Evolutionary conservation across 2,329 filamentous ascomycete species (phyloP).

Genomic region (Arthrobotrys megalospora): DNA sequence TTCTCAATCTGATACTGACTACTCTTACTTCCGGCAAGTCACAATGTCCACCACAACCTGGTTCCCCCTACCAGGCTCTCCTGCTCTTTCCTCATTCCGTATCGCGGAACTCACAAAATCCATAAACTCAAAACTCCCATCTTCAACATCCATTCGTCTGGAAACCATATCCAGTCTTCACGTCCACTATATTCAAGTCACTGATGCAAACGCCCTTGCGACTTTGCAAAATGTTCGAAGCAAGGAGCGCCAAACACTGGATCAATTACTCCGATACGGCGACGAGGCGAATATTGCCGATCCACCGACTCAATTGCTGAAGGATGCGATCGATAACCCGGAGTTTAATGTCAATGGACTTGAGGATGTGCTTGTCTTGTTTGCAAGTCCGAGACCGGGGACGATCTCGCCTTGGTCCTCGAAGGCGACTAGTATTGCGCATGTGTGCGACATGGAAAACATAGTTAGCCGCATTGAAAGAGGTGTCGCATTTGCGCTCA

Average conservation of each 20-base stretch:
- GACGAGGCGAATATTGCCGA: constrained; percentile 69
- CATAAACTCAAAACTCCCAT: constrained; percentile 68
- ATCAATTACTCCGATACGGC: constrained; percentile 76
- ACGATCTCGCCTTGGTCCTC: constrained; percentile 97
- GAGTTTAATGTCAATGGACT: constrained; percentile 67
- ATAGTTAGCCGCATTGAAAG: constrained; percentile 85
- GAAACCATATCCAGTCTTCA: constrained; percentile 72
- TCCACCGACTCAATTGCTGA: constrained; percentile 68
- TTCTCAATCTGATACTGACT: constrained; percentile 12
- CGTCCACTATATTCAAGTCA: constrained; percentile 78
- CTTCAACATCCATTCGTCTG: constrained; percentile 44
- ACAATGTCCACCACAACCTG: constrained; percentile 54
- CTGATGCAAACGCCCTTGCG: constrained; percentile 68
- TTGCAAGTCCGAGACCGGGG: constrained; percentile 83
- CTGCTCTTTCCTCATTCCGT: constrained; percentile 71
- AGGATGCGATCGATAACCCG: constrained; percentile 70
- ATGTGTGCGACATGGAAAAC: constrained; percentile 85
- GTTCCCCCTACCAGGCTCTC: constrained; percentile 70
- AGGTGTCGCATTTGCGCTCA: constrained; percentile 82
- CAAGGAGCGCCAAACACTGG: constrained; percentile 71
- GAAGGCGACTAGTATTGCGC: constrained; percentile 92
- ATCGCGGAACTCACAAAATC: constrained; percentile 69
- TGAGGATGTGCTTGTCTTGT: constrained; percentile 73
- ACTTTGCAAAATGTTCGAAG: constrained; percentile 65
- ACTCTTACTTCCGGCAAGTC: constrained; percentile 33